Evolutionary conservation across 2,329 filamentous ascomycete species (phyloP).

Genomic region (Xylaria sp.): DNA sequence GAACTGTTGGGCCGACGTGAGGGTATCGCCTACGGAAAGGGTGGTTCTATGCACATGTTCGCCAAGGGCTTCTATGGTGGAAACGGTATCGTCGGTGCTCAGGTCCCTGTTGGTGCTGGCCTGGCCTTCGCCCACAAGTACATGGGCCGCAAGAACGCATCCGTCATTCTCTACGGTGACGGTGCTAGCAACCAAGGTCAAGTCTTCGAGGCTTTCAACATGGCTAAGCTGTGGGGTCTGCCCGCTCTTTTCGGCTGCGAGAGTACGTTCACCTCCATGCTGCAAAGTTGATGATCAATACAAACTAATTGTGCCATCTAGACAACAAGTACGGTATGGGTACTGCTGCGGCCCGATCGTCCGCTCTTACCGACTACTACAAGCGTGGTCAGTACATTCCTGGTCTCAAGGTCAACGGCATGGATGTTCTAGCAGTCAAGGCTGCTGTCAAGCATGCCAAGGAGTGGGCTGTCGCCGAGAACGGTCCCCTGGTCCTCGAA

Average conservation of each 20-base stretch:
- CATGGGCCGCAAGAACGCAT: constrained; percentile 83
- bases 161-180: constrained; percentile 93
- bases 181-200: constrained; percentile 99
- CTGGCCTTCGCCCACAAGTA: constrained; percentile 98
- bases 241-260: constrained; percentile 97
- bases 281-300: background rate
- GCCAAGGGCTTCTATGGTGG: constrained; percentile 96
- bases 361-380: constrained; percentile 99
- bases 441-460: constrained; percentile 94
- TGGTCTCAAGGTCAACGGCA: constrained; percentile 98
- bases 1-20: constrained; percentile 94
- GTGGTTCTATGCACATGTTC: constrained; percentile 99
- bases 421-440: constrained; percentile 98
- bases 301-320: constrained; percentile 54
- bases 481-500: constrained; percentile 95
- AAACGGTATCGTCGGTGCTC: constrained; percentile 98
- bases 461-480: constrained; percentile 82
- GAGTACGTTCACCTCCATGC: constrained; percentile 71
- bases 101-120: constrained; percentile 96
- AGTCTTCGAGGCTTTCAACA: constrained; percentile 99
- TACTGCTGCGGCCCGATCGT: constrained; percentile 92
- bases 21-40: constrained; percentile 98
- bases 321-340: constrained; percentile 99
- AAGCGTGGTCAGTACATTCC: constrained; percentile 99
- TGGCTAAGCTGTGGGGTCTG: constrained; percentile 99